Evolutionary conservation across 225 moss, liverwort and hornwort species (phyloP), one percentile per base, ranked within the genome.

Genomic region (Rhytidiadelphus loreus): DNA sequence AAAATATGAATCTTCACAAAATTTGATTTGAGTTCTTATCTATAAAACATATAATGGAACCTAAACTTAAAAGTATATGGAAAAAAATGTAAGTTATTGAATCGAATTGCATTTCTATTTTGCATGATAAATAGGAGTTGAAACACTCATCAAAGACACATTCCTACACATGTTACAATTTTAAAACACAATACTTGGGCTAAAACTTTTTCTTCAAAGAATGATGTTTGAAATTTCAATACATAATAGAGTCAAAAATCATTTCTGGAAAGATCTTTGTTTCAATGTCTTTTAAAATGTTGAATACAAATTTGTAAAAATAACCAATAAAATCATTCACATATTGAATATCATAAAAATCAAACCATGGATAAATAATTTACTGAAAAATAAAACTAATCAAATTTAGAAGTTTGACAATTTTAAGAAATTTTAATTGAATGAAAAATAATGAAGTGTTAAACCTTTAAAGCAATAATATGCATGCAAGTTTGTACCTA

Each of bases 51-150:
- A 43, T 3, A 43, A 43, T 43, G 5, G 5, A 71, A 41, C 3
- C 5, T 15, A 25, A 70, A 71, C 16, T 41, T 43, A 71, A 2
- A 43, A 26, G 3, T 25, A 3, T 70, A 43, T 26, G 7, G 24
- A 41, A 70, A 13, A 39, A 71, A 32, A 74, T 32, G 2, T 7
- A 52, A 33, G 35, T 33, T 73, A 21, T 52, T 76, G 33, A 33
- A 33, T 33, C 52, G 7, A 52, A 32, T 33, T 50, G 33, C 12
- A 32, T 75, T 75, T 33, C 21, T 50, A 20, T 75, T 75, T 50
- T 13, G 4, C 22, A 35, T 22, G 2, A 33, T 32, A 13, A 52
- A 52, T 0, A 76, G 0, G 1, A 3, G 3, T 35, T 35, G 8
- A 52, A 52, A 50, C 8, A 21, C 2, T 53, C 14, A 14, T 53